phyloP scores from a whole-genome alignment of 768 basidiomycete species.

The Termitomyces sp. region DNA sequence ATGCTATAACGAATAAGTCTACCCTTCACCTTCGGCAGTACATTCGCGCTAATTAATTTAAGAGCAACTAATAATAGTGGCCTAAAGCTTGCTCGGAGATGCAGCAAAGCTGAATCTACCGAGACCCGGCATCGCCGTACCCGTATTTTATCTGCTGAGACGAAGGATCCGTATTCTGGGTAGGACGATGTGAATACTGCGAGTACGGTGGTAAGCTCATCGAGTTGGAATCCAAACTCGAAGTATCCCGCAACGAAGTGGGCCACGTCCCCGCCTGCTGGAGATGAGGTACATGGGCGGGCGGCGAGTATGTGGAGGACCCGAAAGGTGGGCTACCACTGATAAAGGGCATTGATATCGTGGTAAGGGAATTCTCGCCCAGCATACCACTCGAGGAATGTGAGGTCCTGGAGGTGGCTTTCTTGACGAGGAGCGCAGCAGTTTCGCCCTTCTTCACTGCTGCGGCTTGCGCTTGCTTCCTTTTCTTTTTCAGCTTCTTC shows the following conservation, averaged over 20 bases:
- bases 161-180: not conserved
- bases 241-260: not conserved
- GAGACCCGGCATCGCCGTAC: not conserved
- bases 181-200: not conserved
- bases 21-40: no score
- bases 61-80: no score
- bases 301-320: not conserved
- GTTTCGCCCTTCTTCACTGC: not conserved
- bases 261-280: not conserved
- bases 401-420: not conserved
- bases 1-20: no score
- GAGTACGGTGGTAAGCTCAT: not conserved
- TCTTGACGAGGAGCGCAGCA: not conserved
- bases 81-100: not conserved
- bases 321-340: not conserved
- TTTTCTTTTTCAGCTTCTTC: not conserved
- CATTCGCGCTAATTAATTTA: no score
- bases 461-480: not conserved
- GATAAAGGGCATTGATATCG: not conserved
- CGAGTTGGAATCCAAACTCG: not conserved
- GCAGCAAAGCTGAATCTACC: not conserved
- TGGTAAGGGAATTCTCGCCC: not conserved
- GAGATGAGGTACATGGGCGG: not conserved
- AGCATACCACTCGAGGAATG: not conserved
- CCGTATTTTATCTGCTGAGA: not conserved